Evolutionary conservation across 768 basidiomycete species (phyloP).

Genomic region (Lactifluus echinatus): DNA sequence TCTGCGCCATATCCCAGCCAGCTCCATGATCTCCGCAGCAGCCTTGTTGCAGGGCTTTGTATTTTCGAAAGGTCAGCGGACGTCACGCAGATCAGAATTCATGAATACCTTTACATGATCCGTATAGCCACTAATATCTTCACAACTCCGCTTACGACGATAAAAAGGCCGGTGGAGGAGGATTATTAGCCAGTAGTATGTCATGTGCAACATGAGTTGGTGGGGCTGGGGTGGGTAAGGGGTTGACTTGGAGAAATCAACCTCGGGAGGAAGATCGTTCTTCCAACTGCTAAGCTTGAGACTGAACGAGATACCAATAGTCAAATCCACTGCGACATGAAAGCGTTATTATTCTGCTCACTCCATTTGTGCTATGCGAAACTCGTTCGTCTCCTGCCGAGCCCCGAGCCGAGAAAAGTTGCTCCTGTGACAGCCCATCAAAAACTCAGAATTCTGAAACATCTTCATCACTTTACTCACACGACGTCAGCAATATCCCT

Average conservation of each 20-base stretch:
- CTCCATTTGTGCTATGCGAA: constrained; percentile 19
- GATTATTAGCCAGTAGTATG: constrained; percentile 17
- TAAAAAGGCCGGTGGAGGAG: constrained; percentile 21
- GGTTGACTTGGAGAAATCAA: constrained; percentile 16
- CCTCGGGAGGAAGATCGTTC: constrained; percentile 14
- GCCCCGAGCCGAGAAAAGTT: constrained; percentile 17
- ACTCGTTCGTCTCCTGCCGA: constrained; percentile 12
- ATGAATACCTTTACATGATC: constrained; percentile 18
- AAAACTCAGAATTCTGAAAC: not conserved
- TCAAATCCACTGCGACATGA: not conserved
- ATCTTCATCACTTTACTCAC: not conserved
- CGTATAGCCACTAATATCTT: constrained; percentile 1
- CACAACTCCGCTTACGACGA: constrained; percentile 11
- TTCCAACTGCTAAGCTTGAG: constrained; percentile 20
- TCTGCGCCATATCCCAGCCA: constrained; percentile 15
- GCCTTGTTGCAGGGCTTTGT: constrained; percentile 17
- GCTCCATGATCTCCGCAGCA: constrained; percentile 19
- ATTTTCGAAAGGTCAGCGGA: not conserved
- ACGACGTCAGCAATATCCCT: constrained; percentile 16
- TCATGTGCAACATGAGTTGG: constrained; percentile 20
- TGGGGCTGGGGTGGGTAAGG: constrained; percentile 14
- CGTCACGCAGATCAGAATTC: not conserved
- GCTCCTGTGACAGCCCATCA: constrained; percentile 8
- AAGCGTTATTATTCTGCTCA: not conserved
- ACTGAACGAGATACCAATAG: not conserved